phyloP scores from a whole-genome alignment of 2,329 filamentous ascomycete species.

The Penicillium sp. region DNA sequence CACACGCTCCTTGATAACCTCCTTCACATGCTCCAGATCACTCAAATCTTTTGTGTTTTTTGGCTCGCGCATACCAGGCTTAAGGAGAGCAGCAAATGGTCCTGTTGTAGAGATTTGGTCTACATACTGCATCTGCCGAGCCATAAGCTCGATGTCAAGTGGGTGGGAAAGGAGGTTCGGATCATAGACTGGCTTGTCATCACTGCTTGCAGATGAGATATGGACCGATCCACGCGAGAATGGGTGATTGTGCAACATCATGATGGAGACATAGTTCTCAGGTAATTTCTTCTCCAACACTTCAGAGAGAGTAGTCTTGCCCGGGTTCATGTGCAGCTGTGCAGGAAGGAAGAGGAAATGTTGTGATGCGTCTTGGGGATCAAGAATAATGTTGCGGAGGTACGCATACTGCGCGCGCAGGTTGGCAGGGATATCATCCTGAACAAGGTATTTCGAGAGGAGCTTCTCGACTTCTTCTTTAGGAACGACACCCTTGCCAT shows the following conservation, averaged over 20 bases:
- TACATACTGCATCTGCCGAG: constrained; percentile 28
- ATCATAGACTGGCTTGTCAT: constrained; percentile 44
- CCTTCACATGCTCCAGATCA: constrained; percentile 17
- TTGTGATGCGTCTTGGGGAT: constrained; percentile 3
- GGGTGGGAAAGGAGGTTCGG: constrained; percentile 47
- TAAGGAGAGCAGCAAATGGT: constrained; percentile 20
- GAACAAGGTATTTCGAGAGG: constrained; percentile 5
- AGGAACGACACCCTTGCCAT: constrained; percentile 18
- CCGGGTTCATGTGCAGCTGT: constrained; percentile 17
- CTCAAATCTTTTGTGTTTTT: constrained; percentile 7
- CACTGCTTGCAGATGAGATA: constrained; percentile 31
- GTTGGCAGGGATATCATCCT: background rate
- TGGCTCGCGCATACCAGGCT: constrained; percentile 13
- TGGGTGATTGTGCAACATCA: constrained; percentile 31
- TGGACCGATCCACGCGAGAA: constrained; percentile 34
- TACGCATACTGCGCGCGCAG: constrained; percentile 14
- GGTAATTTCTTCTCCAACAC: constrained; percentile 13
- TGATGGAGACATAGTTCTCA: constrained; percentile 22
- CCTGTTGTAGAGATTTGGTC: constrained; percentile 21
- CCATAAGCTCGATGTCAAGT: constrained; percentile 46
- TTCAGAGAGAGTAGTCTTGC: constrained; percentile 13
- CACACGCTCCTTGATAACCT: constrained; percentile 23
- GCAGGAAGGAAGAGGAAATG: constrained; percentile 17
- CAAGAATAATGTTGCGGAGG: constrained; percentile 14
- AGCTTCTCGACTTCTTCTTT: constrained; percentile 7